Percentiles rank a stretch among this genome's conserved stretches.
These are phyloP conservation scores for Penicillium brevicompactum DNA, from an alignment of 2,329 filamentous ascomycete species.

Conservation along the genomic window DNA sequence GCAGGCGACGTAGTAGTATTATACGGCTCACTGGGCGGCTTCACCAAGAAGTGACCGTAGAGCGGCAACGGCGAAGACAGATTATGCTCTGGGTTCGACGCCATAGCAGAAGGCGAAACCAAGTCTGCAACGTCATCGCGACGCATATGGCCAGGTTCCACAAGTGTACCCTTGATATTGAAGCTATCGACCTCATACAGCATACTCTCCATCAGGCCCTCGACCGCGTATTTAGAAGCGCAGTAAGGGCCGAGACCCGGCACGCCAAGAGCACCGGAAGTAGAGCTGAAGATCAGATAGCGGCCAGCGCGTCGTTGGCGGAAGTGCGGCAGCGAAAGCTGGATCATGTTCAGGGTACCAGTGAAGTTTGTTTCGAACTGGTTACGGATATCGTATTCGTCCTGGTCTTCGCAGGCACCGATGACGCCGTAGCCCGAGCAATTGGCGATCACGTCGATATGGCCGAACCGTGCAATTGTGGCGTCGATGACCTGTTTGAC, in stretches of 20 bases:
- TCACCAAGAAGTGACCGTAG: slow-evolving; percentile 92
- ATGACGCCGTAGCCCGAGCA: slow-evolving; percentile 96
- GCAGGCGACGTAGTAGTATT: slow-evolving; percentile 76
- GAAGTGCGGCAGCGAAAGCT: slow-evolving; percentile 85
- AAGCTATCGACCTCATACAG: slow-evolving; percentile 91
- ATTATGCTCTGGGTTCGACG: slow-evolving; percentile 29
- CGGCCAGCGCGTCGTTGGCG: slow-evolving; percentile 73
- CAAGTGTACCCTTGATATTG: slow-evolving; percentile 90
- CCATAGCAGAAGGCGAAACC: slow-evolving; percentile 31
- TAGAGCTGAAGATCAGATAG: slow-evolving; percentile 94
- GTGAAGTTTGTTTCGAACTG: slow-evolving; percentile 99
- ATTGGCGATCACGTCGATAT: slow-evolving; percentile 87
- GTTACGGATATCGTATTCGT: slow-evolving; percentile 89
- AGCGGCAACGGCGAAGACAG: slow-evolving; percentile 64
- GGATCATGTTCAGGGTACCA: slow-evolving; percentile 90
- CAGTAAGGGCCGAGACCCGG: slow-evolving; percentile 93
- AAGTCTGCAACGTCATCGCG: slow-evolving; percentile 66
- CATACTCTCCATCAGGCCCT: slow-evolving; percentile 94
- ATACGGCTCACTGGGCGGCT: slow-evolving; percentile 81
- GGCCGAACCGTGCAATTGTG: slow-evolving; percentile 74
- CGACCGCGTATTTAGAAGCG: slow-evolving; percentile 95
- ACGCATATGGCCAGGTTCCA: slow-evolving; percentile 85
- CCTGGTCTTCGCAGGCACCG: slow-evolving; percentile 93
- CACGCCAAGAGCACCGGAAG: slow-evolving; percentile 87
- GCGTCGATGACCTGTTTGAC: slow-evolving; percentile 71